These are phyloP conservation scores for Exophiala phaeomuriformis DNA, from an alignment of 2,329 filamentous ascomycete genomes.

Conservation along the genomic window DNA sequence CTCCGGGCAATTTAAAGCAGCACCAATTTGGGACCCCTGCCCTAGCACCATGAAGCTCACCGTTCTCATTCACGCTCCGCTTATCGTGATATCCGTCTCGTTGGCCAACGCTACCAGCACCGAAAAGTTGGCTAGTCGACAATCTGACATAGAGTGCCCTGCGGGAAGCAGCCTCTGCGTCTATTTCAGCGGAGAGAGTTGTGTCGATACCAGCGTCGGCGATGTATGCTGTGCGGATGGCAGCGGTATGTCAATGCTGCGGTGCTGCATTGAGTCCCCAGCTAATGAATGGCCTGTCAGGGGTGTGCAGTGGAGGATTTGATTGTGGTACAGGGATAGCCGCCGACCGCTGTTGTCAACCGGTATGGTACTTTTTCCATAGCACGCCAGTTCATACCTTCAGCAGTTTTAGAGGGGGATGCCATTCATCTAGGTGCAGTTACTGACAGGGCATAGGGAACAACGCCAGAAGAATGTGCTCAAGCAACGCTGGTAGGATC, in stretches of 20 bases:
- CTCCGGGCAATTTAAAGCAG: no score
- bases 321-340: constrained; percentile 13
- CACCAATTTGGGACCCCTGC: no score
- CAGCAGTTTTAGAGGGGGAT: no score
- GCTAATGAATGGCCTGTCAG: not conserved
- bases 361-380: not conserved
- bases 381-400: not conserved
- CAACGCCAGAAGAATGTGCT: constrained; percentile 9
- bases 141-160: constrained; percentile 1
- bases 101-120: not conserved
- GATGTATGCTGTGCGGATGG: constrained; percentile 15
- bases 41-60: not conserved
- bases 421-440: no score
- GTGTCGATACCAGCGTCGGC: constrained; percentile 5
- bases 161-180: constrained; percentile 7
- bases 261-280: not conserved
- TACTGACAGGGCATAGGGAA: not conserved
- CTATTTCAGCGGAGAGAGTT: constrained; percentile 11
- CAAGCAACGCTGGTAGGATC: constrained; percentile 1
- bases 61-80: not conserved
- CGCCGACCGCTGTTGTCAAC: constrained; percentile 13
- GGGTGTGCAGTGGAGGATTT: constrained; percentile 11
- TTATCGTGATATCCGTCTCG: not conserved
- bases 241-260: constrained; percentile 4
- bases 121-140: not conserved